Percentiles rank a stretch among this genome's conserved stretches.
Evolutionary conservation across 345 rosid genomes (phyloP).

Genomic region (Salix udensis): DNA sequence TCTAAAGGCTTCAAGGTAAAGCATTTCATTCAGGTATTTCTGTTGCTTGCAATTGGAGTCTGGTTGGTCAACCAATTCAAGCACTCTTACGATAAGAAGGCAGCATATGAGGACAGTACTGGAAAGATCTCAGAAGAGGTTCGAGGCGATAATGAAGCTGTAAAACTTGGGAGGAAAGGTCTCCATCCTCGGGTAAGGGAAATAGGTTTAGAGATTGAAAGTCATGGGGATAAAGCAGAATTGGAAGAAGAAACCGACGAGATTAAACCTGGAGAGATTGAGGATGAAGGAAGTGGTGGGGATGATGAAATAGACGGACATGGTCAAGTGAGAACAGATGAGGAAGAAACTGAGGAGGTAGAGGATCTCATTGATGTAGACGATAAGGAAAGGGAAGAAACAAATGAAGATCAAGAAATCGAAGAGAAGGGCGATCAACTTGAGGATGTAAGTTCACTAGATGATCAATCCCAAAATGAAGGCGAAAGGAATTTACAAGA

Average conservation of each 20-base stretch:
- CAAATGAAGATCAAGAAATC: constrained; percentile 25
- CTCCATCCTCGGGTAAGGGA: constrained; percentile 22
- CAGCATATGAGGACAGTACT: constrained; percentile 4
- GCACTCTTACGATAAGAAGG: constrained; percentile 28
- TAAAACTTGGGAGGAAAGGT: constrained; percentile 54
- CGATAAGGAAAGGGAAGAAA: constrained; percentile 41
- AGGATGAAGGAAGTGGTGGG: constrained; percentile 39
- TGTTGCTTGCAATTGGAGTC: constrained; percentile 42
- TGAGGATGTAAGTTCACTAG: constrained; percentile 17
- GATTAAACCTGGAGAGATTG: constrained; percentile 24
- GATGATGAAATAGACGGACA: constrained; percentile 48
- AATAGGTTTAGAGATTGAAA: constrained; percentile 1
- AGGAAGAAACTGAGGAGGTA: constrained; percentile 45
- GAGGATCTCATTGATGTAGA: constrained; percentile 63
- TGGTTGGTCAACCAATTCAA: constrained; percentile 61
- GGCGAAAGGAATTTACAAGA: constrained; percentile 7
- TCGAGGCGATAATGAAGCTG: constrained; percentile 8
- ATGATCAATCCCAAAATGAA: constrained; percentile 15
- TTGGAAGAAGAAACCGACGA: constrained; percentile 32
- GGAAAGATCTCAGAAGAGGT: constrained; percentile 9
- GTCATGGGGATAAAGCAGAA: constrained; percentile 19
- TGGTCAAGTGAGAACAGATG: constrained; percentile 43
- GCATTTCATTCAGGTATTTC: constrained; percentile 47
- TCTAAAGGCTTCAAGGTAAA: constrained; percentile 60
- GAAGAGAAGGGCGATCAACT: constrained; percentile 20